These are phyloP conservation scores for Apiospora hydei DNA, from an alignment of 2,329 filamentous ascomycete species.

Conservation along the genomic window DNA sequence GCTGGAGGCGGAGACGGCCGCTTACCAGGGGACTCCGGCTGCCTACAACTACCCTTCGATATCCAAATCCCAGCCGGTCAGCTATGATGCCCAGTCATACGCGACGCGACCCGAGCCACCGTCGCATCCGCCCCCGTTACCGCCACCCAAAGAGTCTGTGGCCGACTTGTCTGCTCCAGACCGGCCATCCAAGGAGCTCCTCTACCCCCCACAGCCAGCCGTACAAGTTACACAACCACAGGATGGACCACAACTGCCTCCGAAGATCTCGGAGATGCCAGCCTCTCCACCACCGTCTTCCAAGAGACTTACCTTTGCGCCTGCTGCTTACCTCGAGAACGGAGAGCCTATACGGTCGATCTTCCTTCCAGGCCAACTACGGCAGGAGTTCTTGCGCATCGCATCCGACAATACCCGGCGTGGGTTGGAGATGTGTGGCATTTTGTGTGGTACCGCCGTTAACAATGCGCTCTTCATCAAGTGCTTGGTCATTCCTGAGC, in stretches of 20 bases:
- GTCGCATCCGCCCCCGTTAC: conserved; percentile 47
- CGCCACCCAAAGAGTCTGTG: conserved; percentile 48
- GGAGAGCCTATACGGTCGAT: conserved; percentile 86
- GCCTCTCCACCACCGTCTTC: conserved; percentile 43
- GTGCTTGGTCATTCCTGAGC: conserved; percentile 87
- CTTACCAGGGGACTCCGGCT: conserved; percentile 26
- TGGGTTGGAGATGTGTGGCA: conserved; percentile 94
- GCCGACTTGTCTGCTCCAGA: conserved; percentile 31
- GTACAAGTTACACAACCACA: conserved; percentile 30
- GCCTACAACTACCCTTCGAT: conserved; percentile 66
- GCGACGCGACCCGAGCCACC: conserved; percentile 30
- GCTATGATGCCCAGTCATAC: conserved; percentile 47
- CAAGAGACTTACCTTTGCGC: conserved; percentile 77
- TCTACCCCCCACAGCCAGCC: conserved; percentile 33
- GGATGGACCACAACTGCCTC: conserved; percentile 36
- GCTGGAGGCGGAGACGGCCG: conserved; percentile 29
- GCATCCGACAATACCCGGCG: conserved; percentile 78
- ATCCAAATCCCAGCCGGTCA: conserved; percentile 56
- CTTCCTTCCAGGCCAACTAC: conserved; percentile 81
- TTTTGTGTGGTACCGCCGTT: conserved; percentile 88
- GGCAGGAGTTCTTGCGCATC: conserved; percentile 75
- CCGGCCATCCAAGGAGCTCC: conserved; percentile 40
- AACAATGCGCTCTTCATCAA: conserved; percentile 94
- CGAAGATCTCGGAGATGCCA: conserved; percentile 39
- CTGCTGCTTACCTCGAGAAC: conserved; percentile 88